Base-by-base conservation (phyloP, 495 filamentous ascomycete species). In the Annulohypoxylon nitens region DNA sequence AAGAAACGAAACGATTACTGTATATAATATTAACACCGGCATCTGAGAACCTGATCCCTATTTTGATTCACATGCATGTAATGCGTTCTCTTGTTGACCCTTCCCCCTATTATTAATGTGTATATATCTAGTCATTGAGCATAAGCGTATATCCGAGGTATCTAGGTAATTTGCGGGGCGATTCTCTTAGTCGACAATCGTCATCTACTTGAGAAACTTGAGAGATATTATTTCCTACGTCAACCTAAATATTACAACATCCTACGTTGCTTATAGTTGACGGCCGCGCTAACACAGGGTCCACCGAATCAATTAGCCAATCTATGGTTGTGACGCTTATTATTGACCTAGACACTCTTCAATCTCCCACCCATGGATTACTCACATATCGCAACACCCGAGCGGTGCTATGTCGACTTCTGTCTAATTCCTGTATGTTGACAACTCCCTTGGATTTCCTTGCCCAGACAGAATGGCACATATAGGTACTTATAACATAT, bases 361-460 rank as follows among this genome's bases (percentile, higher is more conserved):
- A 20, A 25, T 50, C 30, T 9, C 41, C 3, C 30, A 80, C 41
- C 7, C 20, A 80, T 75, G 75, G 83, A 85, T 39, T 82, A 84
- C 66, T 64, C 76, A 3, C 72, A 72, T 8, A 80, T 92, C 59
- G 81, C 85, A 7, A 94, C 93, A 0, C 93, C 93, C 3, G 78
- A 83, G 12, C 78, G 81, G 61, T 95, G 93, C 81, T 86, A 89
- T 33, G 93, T 89, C 3, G 93, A 97, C 76, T 95, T 96, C 76
- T 96, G 93, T 79, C 81, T 96, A 57, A 88, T 96, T 71, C 93
- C 93, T 0, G 91, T 94, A 79, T 45, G 71, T 12, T 14, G 9
- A 5, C 7, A 36, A n/a, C 1, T 36, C 12, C 53, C 47, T 7
- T 39, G 9, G 36, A 39, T 12, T 39, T 39, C 36, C 36, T 39